Conservation (phyloP, 805 yeast species). For the Wickerhamomyces xylosicus region DNA sequence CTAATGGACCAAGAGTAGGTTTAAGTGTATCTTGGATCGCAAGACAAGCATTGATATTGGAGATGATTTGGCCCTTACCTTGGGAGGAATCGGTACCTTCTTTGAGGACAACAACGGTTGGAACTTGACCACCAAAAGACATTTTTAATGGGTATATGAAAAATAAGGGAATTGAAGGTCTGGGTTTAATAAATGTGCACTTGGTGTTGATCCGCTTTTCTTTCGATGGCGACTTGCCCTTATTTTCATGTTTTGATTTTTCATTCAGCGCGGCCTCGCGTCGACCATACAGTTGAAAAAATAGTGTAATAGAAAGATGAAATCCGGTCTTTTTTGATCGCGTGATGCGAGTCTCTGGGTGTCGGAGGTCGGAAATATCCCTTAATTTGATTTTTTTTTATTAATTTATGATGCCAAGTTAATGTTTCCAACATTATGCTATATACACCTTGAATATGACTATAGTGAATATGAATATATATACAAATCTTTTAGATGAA, state of each 20-base stretch:
- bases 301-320: no score
- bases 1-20: slow-evolving; percentile 95
- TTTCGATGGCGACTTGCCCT: no score
- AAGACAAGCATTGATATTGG: slow-evolving; percentile 92
- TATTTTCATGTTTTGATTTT: no score
- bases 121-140: slow-evolving; percentile 90
- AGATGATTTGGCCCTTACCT: slow-evolving; percentile 91
- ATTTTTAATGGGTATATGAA: slow-evolving; percentile 25
- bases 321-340: no score
- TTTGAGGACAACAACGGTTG: slow-evolving; percentile 94
- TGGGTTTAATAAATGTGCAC: neutral
- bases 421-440: neutral
- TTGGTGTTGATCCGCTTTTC: no score
- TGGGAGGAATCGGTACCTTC: slow-evolving; percentile 98
- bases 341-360: no score
- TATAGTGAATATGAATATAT: no score
- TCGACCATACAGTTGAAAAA: no score
- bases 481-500: no score
- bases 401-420: neutral
- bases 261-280: no score
- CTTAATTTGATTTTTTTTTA: no score
- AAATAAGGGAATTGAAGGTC: neutral
- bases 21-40: slow-evolving; percentile 94
- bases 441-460: neutral
- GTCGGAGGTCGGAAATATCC: no score